Evolutionary conservation across 2,329 filamentous ascomycete species (phyloP).

Genomic region (Lomentospora prolificans): DNA sequence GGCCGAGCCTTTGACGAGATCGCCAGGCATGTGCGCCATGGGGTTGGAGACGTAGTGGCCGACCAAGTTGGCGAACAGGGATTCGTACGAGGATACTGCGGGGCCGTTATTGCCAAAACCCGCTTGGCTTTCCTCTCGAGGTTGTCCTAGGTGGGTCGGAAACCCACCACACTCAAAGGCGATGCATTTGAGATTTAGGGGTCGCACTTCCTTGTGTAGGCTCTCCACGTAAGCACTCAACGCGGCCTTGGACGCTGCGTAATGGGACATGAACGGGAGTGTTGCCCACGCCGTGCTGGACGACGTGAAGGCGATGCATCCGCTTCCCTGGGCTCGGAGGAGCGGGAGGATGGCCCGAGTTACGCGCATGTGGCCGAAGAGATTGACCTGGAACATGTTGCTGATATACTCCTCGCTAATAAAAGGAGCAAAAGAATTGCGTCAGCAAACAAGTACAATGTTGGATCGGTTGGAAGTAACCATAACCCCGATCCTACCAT

Average conservation of each 20-base stretch:
- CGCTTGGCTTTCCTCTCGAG: slow-evolving; percentile 13
- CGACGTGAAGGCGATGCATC: slow-evolving; percentile 20
- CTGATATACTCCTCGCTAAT: slow-evolving; percentile 16
- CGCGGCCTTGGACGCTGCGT: slow-evolving; percentile 20
- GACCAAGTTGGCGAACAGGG: slow-evolving; percentile 14
- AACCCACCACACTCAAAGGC: slow-evolving; percentile 23
- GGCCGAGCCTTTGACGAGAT: slow-evolving; percentile 14
- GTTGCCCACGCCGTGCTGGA: slow-evolving; percentile 18
- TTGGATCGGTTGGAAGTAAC: too few relatives aligned
- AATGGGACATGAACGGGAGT: slow-evolving; percentile 21
- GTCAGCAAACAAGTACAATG: not conserved
- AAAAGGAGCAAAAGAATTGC: too few relatives aligned
- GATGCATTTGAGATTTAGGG: slow-evolving; percentile 19
- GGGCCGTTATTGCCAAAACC: slow-evolving; percentile 11
- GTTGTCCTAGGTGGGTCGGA: slow-evolving; percentile 17
- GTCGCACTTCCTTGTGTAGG: slow-evolving; percentile 19
- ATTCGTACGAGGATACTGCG: not conserved
- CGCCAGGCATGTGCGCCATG: slow-evolving; percentile 17
- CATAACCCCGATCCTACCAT: too few relatives aligned
- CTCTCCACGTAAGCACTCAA: slow-evolving; percentile 19
- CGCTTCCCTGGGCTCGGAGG: slow-evolving; percentile 17
- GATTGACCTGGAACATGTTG: slow-evolving; percentile 19
- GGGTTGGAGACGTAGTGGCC: slow-evolving; percentile 15
- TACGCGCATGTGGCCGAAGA: slow-evolving; percentile 18
- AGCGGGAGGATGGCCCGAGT: slow-evolving; percentile 19